Conservation (phyloP, 768 basidiomycete species). For the Boletus sp. region DNA sequence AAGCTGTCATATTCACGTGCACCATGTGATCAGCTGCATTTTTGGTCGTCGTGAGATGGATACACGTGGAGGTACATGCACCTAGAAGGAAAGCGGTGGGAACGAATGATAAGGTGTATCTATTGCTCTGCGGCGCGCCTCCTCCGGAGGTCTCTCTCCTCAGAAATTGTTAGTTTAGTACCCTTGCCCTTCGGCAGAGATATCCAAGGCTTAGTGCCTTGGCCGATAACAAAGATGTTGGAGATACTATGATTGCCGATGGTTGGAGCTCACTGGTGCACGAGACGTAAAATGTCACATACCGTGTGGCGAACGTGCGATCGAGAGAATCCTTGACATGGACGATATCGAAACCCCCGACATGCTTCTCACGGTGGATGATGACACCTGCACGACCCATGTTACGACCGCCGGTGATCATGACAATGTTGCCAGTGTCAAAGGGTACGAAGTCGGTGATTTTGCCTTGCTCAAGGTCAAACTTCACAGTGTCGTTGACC, state of each 20-base stretch:
- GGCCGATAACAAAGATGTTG: slow-evolving; percentile 98
- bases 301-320: slow-evolving; percentile 97
- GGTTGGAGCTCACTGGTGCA: background rate
- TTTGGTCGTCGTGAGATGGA: slow-evolving; percentile 17
- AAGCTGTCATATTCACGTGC: slow-evolving; percentile 8
- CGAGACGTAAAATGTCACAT: slow-evolving; percentile 26
- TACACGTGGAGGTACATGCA: slow-evolving; percentile 21
- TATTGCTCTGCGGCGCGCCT: slow-evolving; percentile 72
- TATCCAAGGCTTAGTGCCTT: slow-evolving; percentile 94
- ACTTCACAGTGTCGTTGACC: slow-evolving; percentile 97
- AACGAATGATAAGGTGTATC: slow-evolving; percentile 20
- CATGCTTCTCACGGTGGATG: slow-evolving; percentile 93
- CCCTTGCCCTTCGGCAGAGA: slow-evolving; percentile 98
- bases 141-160: slow-evolving; percentile 92
- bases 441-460: slow-evolving; percentile 92
- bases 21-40: slow-evolving; percentile 18
- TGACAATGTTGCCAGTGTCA: slow-evolving; percentile 95
- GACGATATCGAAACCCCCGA: slow-evolving; percentile 98
- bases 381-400: slow-evolving; percentile 98
- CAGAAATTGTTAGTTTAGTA: slow-evolving; percentile 94
- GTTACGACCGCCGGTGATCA: slow-evolving; percentile 99
- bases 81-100: slow-evolving; percentile 2
- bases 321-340: slow-evolving; percentile 96
- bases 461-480: slow-evolving; percentile 92
- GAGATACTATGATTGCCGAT: slow-evolving; percentile 57